Base-by-base conservation (phyloP, 805 yeast species). In the Kluyveromyces aestuarii region DNA sequence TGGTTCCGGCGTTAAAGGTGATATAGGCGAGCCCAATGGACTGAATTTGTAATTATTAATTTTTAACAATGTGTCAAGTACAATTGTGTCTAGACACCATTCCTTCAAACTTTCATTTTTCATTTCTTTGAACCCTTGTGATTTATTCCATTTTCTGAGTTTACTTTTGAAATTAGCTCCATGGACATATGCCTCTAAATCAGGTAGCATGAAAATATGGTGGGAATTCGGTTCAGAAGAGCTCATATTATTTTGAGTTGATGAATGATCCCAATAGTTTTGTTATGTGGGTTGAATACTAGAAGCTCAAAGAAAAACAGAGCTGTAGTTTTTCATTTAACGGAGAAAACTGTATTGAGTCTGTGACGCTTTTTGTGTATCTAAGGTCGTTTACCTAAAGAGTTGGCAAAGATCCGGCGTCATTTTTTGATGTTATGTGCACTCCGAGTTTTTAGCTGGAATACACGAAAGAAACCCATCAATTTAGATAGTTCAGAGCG, bases 81-180 rank as follows among this genome's bases (percentile, higher is more conserved):
- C 45, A 19, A 43, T 33, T 33, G 39, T 43, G 39, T 43, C 45
- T 21, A 27, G 13, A n/a, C 45, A 43, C 45, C 45, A 43, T 43
- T 43, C 45, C 27, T 43, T 30, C 39, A 43, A 35, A 21, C 36
- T 30, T 5, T 33, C 45, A 16, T 17, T 27, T 6, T 37, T 33
- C 8, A 30, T 17, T 11, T 43, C 45, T 43, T 18, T 33, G 39
- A 43, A 43, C 2, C 45, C 45, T 38, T 43, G 45, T 10, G 45
- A 9, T 21, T 43, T 43, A 21, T 38, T 36, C 45, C 45, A 43
- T 17, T 36, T 33, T 17, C 16, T 43, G 18, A 43, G 27, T 21
- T 43, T 43, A 11, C 39, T 43, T 27, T 43, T 33, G 27, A 43
- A 43, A 7, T 43, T 43, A 16, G 36, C 27, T 11, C 45, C 45